These are phyloP conservation scores for Corymbia citriodora DNA, from an alignment of 441 rosid species.

Conservation along the genomic window DNA sequence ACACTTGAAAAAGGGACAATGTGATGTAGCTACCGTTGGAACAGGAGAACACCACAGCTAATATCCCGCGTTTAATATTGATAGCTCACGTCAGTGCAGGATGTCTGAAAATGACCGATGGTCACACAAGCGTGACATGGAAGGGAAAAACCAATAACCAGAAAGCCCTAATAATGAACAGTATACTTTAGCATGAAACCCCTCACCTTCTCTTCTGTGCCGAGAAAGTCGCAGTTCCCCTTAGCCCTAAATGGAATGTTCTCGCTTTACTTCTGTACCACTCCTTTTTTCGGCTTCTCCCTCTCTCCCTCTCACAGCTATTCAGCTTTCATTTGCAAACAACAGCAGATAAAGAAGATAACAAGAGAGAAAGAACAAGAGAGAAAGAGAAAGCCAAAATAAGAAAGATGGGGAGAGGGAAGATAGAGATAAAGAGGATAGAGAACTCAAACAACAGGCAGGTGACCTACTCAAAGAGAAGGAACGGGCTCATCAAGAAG, in stretches of 20 bases:
- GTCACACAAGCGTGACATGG: background rate
- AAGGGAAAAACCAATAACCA: background rate
- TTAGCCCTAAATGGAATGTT: background rate
- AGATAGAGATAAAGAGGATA: slow-evolving; percentile 94
- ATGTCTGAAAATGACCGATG: background rate
- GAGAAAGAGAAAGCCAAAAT: background rate
- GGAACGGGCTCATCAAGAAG: slow-evolving; percentile 77
- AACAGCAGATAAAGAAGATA: slow-evolving; percentile 5
- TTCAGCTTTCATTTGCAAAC: slow-evolving; percentile 18
- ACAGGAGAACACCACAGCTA: background rate
- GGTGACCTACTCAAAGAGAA: slow-evolving; percentile 86
- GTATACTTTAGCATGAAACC: background rate
- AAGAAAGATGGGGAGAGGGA: slow-evolving; percentile 79
- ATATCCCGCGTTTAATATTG: background rate
- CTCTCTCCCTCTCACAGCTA: background rate
- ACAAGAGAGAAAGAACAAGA: background rate
- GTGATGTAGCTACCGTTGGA: background rate
- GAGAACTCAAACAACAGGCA: slow-evolving; percentile 89
- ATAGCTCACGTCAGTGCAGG: background rate
- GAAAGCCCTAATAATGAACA: background rate
- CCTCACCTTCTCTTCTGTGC: background rate
- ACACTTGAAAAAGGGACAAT: background rate
- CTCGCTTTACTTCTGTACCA: background rate
- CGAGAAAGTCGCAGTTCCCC: background rate
- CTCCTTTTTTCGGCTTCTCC: background rate